Percentiles rank a stretch among this genome's conserved stretches.
Conservation (phyloP, 257 asterid species). For the Fraxinus americana region DNA sequence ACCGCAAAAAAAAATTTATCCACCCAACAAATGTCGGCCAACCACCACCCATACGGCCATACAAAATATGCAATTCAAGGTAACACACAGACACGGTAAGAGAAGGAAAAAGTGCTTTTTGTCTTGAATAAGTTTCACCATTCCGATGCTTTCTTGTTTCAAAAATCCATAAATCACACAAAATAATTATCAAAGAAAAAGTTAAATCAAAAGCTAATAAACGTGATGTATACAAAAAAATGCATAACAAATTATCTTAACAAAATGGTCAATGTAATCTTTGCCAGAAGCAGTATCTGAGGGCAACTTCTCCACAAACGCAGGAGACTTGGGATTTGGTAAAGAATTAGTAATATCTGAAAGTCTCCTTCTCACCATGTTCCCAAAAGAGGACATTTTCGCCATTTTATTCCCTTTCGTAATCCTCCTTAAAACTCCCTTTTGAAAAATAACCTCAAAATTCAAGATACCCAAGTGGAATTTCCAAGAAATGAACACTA, state of each 20-base stretch:
- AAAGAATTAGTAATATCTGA: conserved; percentile 76
- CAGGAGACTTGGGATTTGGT: conserved; percentile 66
- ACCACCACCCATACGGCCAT: no score
- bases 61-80: background rate
- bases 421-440: background rate
- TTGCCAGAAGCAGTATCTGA: conserved; percentile 43
- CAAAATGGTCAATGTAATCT: conserved; percentile 55
- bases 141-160: conserved; percentile 72
- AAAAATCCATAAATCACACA: background rate
- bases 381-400: conserved; percentile 77
- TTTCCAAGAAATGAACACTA: background rate
- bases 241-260: conserved; percentile 41
- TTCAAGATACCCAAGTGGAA: background rate
- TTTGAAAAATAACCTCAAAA: background rate
- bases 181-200: background rate
- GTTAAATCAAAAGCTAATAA: background rate
- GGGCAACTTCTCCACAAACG: conserved; percentile 33
- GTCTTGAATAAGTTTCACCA: conserved; percentile 75
- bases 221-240: background rate
- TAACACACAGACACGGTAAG: background rate
- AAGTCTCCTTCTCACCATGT: conserved; percentile 61
- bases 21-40: no score
- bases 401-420: conserved; percentile 75
- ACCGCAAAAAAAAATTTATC: no score
- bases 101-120: conserved; percentile 46